phyloP scores from a whole-genome alignment of 2,329 filamentous ascomycete genomes.

The Sporothrix luriei region DNA sequence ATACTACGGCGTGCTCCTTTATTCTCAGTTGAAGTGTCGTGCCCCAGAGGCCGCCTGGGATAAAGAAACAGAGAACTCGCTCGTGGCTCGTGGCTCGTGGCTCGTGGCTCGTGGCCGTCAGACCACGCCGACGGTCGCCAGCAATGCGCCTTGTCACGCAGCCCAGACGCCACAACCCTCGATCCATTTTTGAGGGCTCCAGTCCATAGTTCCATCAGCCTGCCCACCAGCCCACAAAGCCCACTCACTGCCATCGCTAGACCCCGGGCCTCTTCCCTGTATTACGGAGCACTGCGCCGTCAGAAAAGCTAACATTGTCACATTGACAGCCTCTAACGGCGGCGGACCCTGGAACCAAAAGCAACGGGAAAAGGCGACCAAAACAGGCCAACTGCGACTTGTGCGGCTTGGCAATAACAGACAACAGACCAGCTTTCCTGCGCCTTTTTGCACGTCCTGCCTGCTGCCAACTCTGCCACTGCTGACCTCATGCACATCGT shows the following conservation, averaged over 20 bases:
- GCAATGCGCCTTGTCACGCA: slow-evolving; percentile 18
- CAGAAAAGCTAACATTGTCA: no score
- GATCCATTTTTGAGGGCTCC: background rate
- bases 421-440: slow-evolving; percentile 18
- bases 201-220: background rate
- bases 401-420: slow-evolving; percentile 26
- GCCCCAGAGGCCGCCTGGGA: slow-evolving; percentile 24
- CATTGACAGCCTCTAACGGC: slow-evolving; percentile 6
- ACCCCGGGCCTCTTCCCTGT: slow-evolving; percentile 12
- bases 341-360: slow-evolving; percentile 15
- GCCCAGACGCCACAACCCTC: background rate
- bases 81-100: background rate
- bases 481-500: slow-evolving; percentile 8
- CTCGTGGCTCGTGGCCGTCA: background rate
- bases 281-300: background rate
- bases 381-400: slow-evolving; percentile 14
- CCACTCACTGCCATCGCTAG: slow-evolving; percentile 18
- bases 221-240: background rate
- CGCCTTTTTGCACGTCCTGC: slow-evolving; percentile 2
- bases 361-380: background rate
- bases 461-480: slow-evolving; percentile 17
- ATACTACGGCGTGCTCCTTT: no score
- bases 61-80: slow-evolving; percentile 2
- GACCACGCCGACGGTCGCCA: background rate
- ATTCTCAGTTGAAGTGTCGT: background rate